Conservation (phyloP, 2,329 filamentous ascomycete species). For the Cryphonectria nitschkei region DNA sequence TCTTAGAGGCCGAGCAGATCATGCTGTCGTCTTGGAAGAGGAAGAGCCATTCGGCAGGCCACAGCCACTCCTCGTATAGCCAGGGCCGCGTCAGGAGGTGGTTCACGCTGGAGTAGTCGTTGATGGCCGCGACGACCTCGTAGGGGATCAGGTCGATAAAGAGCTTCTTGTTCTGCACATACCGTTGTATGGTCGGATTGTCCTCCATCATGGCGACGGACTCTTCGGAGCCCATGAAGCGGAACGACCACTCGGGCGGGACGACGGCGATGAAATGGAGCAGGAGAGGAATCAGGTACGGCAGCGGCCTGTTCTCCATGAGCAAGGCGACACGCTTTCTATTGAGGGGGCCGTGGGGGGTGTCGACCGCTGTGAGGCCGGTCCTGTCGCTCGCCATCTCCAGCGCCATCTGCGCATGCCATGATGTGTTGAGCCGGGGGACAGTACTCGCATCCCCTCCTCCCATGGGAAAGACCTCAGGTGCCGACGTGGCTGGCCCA, state of each 20-base stretch:
- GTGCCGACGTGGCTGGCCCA: neutral
- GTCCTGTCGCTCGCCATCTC: slow-evolving; percentile 7
- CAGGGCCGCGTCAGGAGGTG: slow-evolving; percentile 55
- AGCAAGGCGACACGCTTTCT: slow-evolving; percentile 50
- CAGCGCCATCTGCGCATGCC: slow-evolving; percentile 11
- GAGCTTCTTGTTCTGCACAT: slow-evolving; percentile 48
- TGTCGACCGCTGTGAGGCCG: slow-evolving; percentile 6
- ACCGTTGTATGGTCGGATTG: slow-evolving; percentile 32
- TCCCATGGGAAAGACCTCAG: neutral
- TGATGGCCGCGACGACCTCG: slow-evolving; percentile 49
- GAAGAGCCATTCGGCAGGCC: slow-evolving; percentile 56
- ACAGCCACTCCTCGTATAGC: slow-evolving; percentile 54
- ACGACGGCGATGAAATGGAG: slow-evolving; percentile 60
- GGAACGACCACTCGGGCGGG: slow-evolving; percentile 60
- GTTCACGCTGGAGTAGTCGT: slow-evolving; percentile 54
- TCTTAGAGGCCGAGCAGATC: slow-evolving; percentile 55
- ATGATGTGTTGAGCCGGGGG: slow-evolving; percentile 17
- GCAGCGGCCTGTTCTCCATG: slow-evolving; percentile 54
- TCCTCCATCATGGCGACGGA: slow-evolving; percentile 42
- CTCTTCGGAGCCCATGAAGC: slow-evolving; percentile 56
- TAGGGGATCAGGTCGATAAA: slow-evolving; percentile 54
- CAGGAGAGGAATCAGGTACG: slow-evolving; percentile 55
- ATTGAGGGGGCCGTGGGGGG: slow-evolving; percentile 6
- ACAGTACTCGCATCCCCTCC: neutral
- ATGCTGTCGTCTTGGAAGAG: slow-evolving; percentile 60